Base-by-base conservation (phyloP, 345 rosid genomes). In the Trapa bicornis region DNA sequence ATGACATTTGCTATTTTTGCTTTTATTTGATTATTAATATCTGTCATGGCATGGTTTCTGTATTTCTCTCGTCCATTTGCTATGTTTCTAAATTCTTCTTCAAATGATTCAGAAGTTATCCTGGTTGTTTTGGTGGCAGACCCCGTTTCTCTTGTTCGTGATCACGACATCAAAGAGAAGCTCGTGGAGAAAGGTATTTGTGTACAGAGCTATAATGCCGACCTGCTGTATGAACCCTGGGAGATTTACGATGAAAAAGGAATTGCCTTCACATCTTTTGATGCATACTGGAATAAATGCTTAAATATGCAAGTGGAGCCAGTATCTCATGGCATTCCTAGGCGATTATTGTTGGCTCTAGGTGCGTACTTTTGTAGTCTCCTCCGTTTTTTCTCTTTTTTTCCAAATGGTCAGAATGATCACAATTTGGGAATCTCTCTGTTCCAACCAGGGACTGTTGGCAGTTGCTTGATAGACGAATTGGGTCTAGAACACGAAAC, bases 191-290 rank as follows among this genome's bases (percentile, higher is more conserved):
- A 73, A 63, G 96, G 96, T 42, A 75, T 93, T 73, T 83, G 94
- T n/a, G 94, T 93, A 72, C 87, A 89, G 71, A 89, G 89, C 84
- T 93, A 78, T 67, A 93, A 85, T 74, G 97, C 89, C 10, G 98
- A 93, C 87, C 76, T 90, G 67, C 68, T 93, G 78, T 85, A 82
- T 76, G 96, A 93, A 72, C 98, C 98, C 5, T 93, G 98, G 97
- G 97, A 88, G 68, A 84, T 90, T 69, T 87, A 85, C 64, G 75
- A 84, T 42, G 88, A 85, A 66, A 78, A 70, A 66, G 91, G 98
- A 32, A 76, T 73, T 68, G 85, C 94, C 73, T 88, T 90, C 78
- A 81, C 85, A 6, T 88, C 73, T 65, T 90, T 93, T 65, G 80
- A 75, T 61, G 74, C 85, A 29, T 93, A 83, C 52, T 90, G 97